phyloP scores from a whole-genome alignment of 805 yeast species.

The Saccharomycodes ludwigii region DNA sequence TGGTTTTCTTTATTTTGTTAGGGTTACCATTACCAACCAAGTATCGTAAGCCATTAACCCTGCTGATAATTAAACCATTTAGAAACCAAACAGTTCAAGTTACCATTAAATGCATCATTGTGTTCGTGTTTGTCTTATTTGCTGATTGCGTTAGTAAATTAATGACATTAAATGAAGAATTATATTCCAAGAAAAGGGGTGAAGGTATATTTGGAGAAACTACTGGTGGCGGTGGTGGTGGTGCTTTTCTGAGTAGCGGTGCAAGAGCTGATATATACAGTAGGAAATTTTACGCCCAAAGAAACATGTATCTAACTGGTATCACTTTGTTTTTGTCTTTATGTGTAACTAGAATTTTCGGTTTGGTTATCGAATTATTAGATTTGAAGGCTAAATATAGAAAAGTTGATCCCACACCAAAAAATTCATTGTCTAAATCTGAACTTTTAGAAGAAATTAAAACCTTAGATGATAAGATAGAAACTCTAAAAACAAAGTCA shows the following conservation, averaged over 20 bases:
- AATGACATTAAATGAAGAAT: conserved; percentile 51
- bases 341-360: conserved; percentile 74
- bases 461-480: too few relatives aligned
- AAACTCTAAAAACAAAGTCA: too few relatives aligned
- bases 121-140: conserved; percentile 73
- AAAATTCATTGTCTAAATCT: too few relatives aligned
- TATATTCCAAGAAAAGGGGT: conserved; percentile 28
- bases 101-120: conserved; percentile 68
- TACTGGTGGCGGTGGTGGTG: conserved; percentile 20
- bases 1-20: conserved; percentile 64
- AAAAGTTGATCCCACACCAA: too few relatives aligned
- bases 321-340: conserved; percentile 84
- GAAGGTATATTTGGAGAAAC: conserved; percentile 14
- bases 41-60: conserved; percentile 55
- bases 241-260: too few relatives aligned
- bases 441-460: too few relatives aligned
- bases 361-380: too few relatives aligned
- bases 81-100: conserved; percentile 59
- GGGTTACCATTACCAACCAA: conserved; percentile 78
- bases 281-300: conserved; percentile 86
- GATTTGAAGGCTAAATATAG: too few relatives aligned
- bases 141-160: conserved; percentile 83
- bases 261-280: conserved; percentile 85
- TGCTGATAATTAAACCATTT: conserved; percentile 55
- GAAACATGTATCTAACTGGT: conserved; percentile 93